phyloP scores from a whole-genome alignment of 331 rosid genomes.

The Stylosanthes scabra region DNA sequence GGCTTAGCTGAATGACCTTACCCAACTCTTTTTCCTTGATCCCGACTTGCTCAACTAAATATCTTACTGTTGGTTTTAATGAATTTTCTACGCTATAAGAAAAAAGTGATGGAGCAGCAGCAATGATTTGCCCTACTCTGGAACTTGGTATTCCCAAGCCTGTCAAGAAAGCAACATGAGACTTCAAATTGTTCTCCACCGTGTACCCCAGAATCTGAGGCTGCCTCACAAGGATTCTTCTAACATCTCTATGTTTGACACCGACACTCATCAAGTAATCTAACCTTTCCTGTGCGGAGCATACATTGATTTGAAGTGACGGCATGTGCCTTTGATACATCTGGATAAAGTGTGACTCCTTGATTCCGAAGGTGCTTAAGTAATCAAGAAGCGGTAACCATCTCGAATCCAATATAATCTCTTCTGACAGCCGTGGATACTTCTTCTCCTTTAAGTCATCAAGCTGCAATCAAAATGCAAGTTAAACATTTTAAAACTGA shows the following conservation, averaged over 20 bases:
- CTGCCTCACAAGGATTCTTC: conserved; percentile 88
- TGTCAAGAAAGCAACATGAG: conserved; percentile 82
- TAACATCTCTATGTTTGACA: conserved; percentile 83
- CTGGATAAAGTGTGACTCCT: conserved; percentile 89
- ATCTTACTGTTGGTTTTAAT: conserved; percentile 83
- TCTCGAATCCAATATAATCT: conserved; percentile 70
- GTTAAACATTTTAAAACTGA: conserved; percentile 12
- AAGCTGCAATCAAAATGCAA: conserved; percentile 52
- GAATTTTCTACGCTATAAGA: conserved; percentile 95
- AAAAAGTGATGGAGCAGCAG: conserved; percentile 84
- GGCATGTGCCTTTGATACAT: conserved; percentile 95
- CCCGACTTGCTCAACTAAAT: conserved; percentile 95
- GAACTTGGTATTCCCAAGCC: conserved; percentile 83
- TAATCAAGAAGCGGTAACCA: conserved; percentile 97
- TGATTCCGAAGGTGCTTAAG: conserved; percentile 84
- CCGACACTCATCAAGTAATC: conserved; percentile 93
- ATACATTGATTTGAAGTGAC: conserved; percentile 84
- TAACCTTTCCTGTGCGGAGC: conserved; percentile 87
- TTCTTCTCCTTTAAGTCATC: conserved; percentile 51
- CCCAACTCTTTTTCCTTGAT: conserved; percentile 88
- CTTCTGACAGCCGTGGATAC: conserved; percentile 76
- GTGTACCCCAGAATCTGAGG: conserved; percentile 90
- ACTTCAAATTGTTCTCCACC: conserved; percentile 86
- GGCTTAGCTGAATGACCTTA: conserved; percentile 96
- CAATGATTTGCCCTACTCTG: conserved; percentile 83